phyloP scores from a whole-genome alignment of 208 protist genomes.

The Trypanosoma vivax region DNA sequence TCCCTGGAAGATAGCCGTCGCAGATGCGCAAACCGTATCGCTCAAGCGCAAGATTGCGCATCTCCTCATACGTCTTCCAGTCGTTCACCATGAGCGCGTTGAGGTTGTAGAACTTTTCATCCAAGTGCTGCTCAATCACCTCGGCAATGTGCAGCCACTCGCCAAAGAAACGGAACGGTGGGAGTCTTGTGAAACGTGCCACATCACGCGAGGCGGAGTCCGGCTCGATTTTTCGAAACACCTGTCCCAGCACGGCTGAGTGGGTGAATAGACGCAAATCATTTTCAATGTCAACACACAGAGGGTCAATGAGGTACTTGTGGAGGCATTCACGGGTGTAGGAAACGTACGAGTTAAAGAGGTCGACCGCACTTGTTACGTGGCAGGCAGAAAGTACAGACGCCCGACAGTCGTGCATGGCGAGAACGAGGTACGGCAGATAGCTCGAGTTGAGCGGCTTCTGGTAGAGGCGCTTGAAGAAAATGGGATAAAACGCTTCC shows the following conservation, averaged over 20 bases:
- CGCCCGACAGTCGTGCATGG: constrained; percentile 52
- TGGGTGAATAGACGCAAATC: constrained; percentile 92
- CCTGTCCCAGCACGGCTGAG: constrained; percentile 55
- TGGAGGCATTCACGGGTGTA: constrained; percentile 54
- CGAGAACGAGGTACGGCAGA: constrained; percentile 61
- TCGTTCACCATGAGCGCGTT: constrained; percentile 92
- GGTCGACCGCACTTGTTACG: constrained; percentile 13
- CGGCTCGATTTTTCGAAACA: constrained; percentile 13
- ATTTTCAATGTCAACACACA: constrained; percentile 91
- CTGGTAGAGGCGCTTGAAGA: constrained; percentile 74
- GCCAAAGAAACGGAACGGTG: constrained; percentile 81
- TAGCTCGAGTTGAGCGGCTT: constrained; percentile 48
- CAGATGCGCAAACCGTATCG: constrained; percentile 87
- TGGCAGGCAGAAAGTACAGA: constrained; percentile 36
- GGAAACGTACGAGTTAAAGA: constrained; percentile 45
- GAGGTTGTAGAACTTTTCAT: constrained; percentile 95
- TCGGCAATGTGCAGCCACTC: constrained; percentile 65
- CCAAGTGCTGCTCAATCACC: constrained; percentile 90
- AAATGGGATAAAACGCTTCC: constrained; percentile 70
- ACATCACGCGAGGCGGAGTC: constrained; percentile 33
- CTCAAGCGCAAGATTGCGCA: constrained; percentile 90
- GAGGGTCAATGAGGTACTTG: constrained; percentile 48
- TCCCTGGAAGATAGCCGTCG: constrained; percentile 89
- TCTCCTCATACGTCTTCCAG: constrained; percentile 95
- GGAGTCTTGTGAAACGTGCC: constrained; percentile 68